Base-by-base conservation (phyloP, 2,329 filamentous ascomycete genomes). In the Fusarium sp. region DNA sequence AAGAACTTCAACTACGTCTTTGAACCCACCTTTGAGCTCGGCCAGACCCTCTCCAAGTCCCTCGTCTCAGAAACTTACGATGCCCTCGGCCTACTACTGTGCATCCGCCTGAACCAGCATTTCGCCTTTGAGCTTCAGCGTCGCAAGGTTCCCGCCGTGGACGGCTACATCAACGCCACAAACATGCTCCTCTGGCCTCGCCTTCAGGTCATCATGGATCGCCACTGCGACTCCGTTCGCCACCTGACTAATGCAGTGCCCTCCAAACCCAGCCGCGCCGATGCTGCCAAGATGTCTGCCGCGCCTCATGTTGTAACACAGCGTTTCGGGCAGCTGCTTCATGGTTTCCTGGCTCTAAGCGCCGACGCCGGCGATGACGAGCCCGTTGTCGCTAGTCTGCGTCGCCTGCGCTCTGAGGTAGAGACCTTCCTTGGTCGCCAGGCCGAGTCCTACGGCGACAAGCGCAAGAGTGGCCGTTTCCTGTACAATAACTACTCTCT, bases 181-280 rank as follows among this genome's bases (percentile, higher is more conserved):
- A 95, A 92, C 76, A 99, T 99, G 94, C 89, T 96, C 3, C 88
- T 99, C 7, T 99, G 96, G 96, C 96, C 96, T 8, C 91, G 95
- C 28, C 93, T 99, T 75, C 97, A 99, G 80, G 89, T 94, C 60
- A 91, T 97, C 73, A 97, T 99, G 90, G 95, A 97, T 78, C 88
- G 91, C 59, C 96, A 99, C 78, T 94, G 93, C 82, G 94, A 97
- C 57, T 97, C 94, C 1, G 87, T 99, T 37, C 92, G 92, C 54
- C 87, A 77, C 78, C 86, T 85, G 76, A 91, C 79, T 63, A 90
- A 78, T 79, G 83, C 76, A 60, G 87, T 85, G 76, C 90, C 78
- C 76, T 85, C 77, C 9, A 82, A 79, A 34, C 82, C 81, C 40
- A 82, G 78, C 50, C 78, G 80, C 2, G 86, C 86, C 2, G 87